Base-by-base conservation (phyloP, 345 rosid species). In the Pugionium cornutum region DNA sequence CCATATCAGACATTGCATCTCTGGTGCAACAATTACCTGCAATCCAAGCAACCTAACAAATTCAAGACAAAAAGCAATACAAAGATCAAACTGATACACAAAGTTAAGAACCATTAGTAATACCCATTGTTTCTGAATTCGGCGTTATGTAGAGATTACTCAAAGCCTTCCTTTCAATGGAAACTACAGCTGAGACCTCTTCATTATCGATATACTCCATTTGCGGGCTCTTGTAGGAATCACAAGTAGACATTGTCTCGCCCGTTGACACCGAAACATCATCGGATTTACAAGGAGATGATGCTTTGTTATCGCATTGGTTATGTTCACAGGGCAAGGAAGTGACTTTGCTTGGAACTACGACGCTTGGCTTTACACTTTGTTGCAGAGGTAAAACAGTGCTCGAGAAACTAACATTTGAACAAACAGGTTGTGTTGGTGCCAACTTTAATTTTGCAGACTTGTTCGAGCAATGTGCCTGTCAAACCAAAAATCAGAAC, bases 151-250 rank as follows among this genome's bases (percentile, higher is more conserved):
- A 77, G 4, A 92, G 94, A 65, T 84, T 82, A 78, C 88, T 83
- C 53, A 89, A 78, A 1, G 94, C 81, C 56, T 85, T 88, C 77
- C 89, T 81, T 25, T 84, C 84, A 11, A 87, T 77, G 4, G 95
- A 89, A 72, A 83, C 86, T 29, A 85, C 70, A 18, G 75, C 76
- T 0, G 79, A 69, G 47, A 79, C 77, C 42, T 84, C 81, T 6
- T 73, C 68, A 57, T 68, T 81, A 59, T 87, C 96, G 0, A 92
- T 71, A 37, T 89, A 87, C 70, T 92, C 96, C 41, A 89, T 89
- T 39, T 84, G 90, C 8, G 96, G 95, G 70, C 98, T 85, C 80
- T 86, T 87, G 70, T 79, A 85, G 29, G 98, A 89, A 58, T 89
- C 95, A 67, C 86, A 82, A 3, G 88, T 77, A 25, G 98, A 92